Evolutionary conservation across 1,284 basidiomycete genomes (phyloP), one percentile per base, ranked within the genome.

Genomic region (Austroboletus olivaceoglutinosus): DNA sequence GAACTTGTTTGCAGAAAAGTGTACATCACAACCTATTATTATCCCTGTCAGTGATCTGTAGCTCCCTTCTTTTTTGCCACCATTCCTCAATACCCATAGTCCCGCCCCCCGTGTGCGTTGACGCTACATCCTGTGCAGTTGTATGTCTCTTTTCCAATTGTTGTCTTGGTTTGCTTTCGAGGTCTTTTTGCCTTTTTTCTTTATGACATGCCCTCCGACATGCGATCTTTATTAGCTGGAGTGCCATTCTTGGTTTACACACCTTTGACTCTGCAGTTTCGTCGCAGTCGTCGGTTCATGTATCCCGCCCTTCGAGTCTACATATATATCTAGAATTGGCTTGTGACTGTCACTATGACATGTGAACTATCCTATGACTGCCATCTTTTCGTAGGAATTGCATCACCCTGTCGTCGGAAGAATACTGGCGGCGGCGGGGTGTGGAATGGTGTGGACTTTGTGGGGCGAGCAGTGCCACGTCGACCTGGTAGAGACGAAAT

Each of bases 21-120:
- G 64, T 66, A 64, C 63, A 67, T 48, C 64, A 64, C 52, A 43
- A 31, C 50, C 53, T 65, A 69, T 65, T 46, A 61, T 65, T 65
- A 65, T 65, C 62, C 57, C 44, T 47, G 52, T 63, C 64, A 50
- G 55, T 50, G 53, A 59, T 44, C 50, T 68, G 66, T 66, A 68
- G 50, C 54, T 21, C 47, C 44, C 41, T 30, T 54, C 9, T 10
- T 47, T 53, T 43, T 47, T 41, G 34, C 30, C 48, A 43, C 47
- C 43, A 33, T 43, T 40, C 47, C 43, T 47, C 50, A 47, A 55
- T 58, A 60, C 61, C 59, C 59, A 37, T 47, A 54, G 41, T 47
- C 45, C 44, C 46, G 36, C 50, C 40, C 41, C 19, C 15, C 22
- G 40, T 48, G 47, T 49, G 31, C 50, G 45, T 56, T 56, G 42